Conservation (phyloP, 371 early-diverging fungal species). For the Umbelopsis sp. region DNA sequence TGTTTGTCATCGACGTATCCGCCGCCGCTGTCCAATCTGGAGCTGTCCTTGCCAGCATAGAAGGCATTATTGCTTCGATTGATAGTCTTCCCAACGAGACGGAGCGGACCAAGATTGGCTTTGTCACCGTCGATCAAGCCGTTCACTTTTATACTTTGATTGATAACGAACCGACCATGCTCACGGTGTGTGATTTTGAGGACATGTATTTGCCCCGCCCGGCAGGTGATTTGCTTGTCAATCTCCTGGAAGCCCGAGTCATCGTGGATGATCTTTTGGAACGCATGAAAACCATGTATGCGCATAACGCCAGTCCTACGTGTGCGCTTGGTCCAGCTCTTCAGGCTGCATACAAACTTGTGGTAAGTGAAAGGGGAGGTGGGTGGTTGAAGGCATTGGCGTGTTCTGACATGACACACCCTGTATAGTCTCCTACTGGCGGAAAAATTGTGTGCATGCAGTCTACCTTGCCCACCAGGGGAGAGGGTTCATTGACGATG, state of each 20-base stretch:
- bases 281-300: conserved; percentile 68
- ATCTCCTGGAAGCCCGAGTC: conserved; percentile 66
- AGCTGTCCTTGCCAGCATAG: conserved; percentile 53
- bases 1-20: conserved; percentile 86
- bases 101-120: conserved; percentile 74
- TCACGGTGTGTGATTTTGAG: conserved; percentile 78
- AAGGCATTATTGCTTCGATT: conserved; percentile 65
- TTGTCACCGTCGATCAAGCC: conserved; percentile 77
- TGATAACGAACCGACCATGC: conserved; percentile 78
- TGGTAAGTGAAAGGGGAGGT: conserved; percentile 45
- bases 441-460: conserved; percentile 83
- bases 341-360: conserved; percentile 72
- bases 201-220: conserved; percentile 75
- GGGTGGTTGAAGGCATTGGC: too few species aligned
- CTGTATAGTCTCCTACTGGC: conserved; percentile 65
- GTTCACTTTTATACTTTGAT: conserved; percentile 80
- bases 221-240: conserved; percentile 78
- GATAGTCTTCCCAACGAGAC: conserved; percentile 81
- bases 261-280: conserved; percentile 64
- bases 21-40: conserved; percentile 73
- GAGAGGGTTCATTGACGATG: conserved; percentile 65
- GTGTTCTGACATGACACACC: background rate
- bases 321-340: conserved; percentile 79
- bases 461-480: conserved; percentile 65
- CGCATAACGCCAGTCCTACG: conserved; percentile 48